Evolutionary conservation across 768 basidiomycete species (phyloP).

Genomic region (Macrocybe gigantea): DNA sequence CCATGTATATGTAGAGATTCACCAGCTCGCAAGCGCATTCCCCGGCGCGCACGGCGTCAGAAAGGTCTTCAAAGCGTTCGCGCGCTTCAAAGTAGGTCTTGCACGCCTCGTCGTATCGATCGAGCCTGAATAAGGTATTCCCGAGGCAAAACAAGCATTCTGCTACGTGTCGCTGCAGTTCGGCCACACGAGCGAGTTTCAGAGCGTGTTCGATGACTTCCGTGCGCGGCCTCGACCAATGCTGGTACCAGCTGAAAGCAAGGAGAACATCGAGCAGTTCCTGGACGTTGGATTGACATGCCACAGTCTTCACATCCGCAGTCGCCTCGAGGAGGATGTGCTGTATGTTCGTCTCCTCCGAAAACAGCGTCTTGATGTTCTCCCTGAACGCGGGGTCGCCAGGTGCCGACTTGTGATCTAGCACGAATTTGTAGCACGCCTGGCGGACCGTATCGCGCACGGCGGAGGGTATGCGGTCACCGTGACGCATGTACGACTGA

Average conservation of each 20-base stretch:
- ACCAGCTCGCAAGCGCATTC: too few relatives aligned
- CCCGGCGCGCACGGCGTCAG: too few relatives aligned
- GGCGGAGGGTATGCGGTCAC: slow-evolving; percentile 2
- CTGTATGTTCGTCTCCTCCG: slow-evolving; percentile 10
- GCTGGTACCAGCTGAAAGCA: not conserved
- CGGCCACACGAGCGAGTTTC: not conserved
- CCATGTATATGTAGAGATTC: too few relatives aligned
- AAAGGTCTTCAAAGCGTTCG: too few relatives aligned
- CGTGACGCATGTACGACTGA: slow-evolving; percentile 11
- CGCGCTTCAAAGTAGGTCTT: too few relatives aligned
- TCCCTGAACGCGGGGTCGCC: slow-evolving; percentile 6
- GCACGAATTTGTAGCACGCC: slow-evolving; percentile 9
- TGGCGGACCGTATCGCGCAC: slow-evolving; percentile 7
- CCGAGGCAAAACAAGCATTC: not conserved
- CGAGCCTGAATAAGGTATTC: not conserved
- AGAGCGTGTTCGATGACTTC: not conserved
- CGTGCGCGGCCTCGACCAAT: not conserved
- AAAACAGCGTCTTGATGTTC: not conserved
- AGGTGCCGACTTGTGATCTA: slow-evolving; percentile 6
- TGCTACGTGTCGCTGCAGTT: not conserved
- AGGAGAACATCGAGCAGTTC: not conserved
- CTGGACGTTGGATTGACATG: too few relatives aligned
- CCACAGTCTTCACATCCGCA: too few relatives aligned
- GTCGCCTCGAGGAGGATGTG: slow-evolving; percentile 10
- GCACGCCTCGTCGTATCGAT: too few relatives aligned